Evolutionary conservation across 768 basidiomycete genomes (phyloP).

Genomic region (Xerocomellus intermedius): DNA sequence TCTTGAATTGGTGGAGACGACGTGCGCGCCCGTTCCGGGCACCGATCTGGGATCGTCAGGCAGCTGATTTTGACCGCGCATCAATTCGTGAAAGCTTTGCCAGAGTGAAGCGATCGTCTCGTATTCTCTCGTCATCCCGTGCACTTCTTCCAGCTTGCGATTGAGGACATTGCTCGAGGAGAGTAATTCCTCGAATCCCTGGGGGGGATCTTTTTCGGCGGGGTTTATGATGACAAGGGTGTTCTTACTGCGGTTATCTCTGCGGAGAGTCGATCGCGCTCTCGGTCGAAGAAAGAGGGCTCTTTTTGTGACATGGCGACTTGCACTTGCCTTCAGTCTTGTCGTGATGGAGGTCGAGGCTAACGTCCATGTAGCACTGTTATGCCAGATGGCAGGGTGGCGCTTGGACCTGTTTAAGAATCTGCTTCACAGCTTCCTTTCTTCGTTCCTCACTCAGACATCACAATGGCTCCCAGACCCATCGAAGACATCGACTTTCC

Average conservation of each 20-base stretch:
- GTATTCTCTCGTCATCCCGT: conserved; percentile 91
- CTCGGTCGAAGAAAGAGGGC: conserved; percentile 70
- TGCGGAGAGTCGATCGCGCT: conserved; percentile 68
- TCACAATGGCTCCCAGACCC: too few relatives aligned
- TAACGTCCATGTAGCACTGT: too few relatives aligned
- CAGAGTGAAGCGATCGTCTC: conserved; percentile 84
- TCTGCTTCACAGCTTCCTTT: too few relatives aligned
- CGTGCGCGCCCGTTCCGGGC: conserved; percentile 73
- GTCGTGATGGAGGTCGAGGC: too few relatives aligned
- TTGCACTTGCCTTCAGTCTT: too few relatives aligned
- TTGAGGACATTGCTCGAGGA: conserved; percentile 84
- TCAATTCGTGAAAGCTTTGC: conserved; percentile 76
- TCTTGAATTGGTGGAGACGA: conserved; percentile 39
- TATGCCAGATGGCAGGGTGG: too few relatives aligned
- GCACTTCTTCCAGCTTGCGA: conserved; percentile 88
- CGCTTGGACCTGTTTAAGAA: too few relatives aligned
- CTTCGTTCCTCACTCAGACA: too few relatives aligned
- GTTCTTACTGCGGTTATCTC: conserved; percentile 69
- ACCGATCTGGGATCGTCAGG: conserved; percentile 34
- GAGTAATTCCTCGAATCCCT: conserved; percentile 89
- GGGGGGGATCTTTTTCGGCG: neutral
- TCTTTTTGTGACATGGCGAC: conserved; percentile 37
- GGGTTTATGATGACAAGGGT: neutral
- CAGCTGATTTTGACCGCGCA: conserved; percentile 50
- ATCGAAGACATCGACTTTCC: conserved; percentile 16